A percentile compares a stretch with the other conserved stretches of the same genome.
Conservation (phyloP, 208 protist species). For the Crithidia sp. region DNA sequence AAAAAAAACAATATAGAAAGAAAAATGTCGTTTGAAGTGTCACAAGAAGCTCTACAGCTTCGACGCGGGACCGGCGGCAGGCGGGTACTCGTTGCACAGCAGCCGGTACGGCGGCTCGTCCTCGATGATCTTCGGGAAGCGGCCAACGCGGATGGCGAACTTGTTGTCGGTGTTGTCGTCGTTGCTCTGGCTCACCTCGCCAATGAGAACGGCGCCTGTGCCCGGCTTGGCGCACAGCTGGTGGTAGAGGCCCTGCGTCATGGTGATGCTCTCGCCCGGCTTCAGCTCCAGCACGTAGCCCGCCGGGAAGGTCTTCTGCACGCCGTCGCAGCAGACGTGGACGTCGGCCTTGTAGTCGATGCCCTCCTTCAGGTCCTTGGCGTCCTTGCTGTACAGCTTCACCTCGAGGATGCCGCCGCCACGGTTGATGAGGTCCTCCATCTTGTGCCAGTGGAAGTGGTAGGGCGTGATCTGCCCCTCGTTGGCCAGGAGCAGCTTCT, state of each 20-base stretch:
- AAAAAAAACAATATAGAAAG: neutral
- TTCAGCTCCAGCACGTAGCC: constrained; percentile 22
- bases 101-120: constrained; percentile 21
- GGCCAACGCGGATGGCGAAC: constrained; percentile 15
- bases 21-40: neutral
- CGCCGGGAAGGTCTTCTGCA: constrained; percentile 14
- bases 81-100: constrained; percentile 26
- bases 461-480: constrained; percentile 18
- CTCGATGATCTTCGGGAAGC: constrained; percentile 29
- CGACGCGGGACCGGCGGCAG: neutral
- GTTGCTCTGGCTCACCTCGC: constrained; percentile 25
- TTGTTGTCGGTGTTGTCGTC: constrained; percentile 30
- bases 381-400: constrained; percentile 9
- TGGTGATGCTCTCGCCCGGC: constrained; percentile 26
- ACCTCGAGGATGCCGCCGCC: constrained; percentile 20
- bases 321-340: constrained; percentile 19
- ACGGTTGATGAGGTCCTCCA: constrained; percentile 31
- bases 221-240: constrained; percentile 21
- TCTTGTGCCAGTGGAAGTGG: constrained; percentile 26
- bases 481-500: constrained; percentile 17
- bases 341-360: constrained; percentile 20
- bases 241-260: constrained; percentile 25
- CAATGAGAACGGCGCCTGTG: constrained; percentile 13
- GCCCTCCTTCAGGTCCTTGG: constrained; percentile 15
- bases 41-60: neutral